A percentile compares a stretch with the other conserved stretches of the same genome.
Conservation (phyloP, 306 rosid genomes). For the Rosa rugosa region DNA sequence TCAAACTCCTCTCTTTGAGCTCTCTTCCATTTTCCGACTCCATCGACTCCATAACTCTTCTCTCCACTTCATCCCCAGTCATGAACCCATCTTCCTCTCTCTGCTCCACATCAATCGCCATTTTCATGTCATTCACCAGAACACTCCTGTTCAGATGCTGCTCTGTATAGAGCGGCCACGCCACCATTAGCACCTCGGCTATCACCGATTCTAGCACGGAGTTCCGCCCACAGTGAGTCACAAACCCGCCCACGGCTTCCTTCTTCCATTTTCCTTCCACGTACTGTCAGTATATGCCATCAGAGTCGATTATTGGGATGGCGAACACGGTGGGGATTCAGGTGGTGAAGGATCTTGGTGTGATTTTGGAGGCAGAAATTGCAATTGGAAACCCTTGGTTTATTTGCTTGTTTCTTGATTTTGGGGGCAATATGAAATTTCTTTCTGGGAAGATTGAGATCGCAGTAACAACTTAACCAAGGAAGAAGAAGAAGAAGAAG, state of each 20-base stretch:
- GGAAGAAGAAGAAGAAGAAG: too few species aligned
- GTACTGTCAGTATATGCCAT: too few species aligned
- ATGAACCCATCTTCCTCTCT: slow-evolving; percentile 38
- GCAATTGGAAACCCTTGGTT: too few species aligned
- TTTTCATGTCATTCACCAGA: slow-evolving; percentile 30
- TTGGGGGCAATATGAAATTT: too few species aligned
- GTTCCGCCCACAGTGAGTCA: slow-evolving; percentile 47
- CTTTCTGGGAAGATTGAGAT: too few species aligned
- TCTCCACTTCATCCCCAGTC: slow-evolving; percentile 29
- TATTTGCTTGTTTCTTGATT: too few species aligned
- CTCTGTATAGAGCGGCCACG: slow-evolving; percentile 46
- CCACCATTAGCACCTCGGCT: slow-evolving; percentile 34
- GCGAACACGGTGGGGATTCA: too few species aligned
- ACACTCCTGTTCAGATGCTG: slow-evolving; percentile 36
- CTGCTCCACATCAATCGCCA: slow-evolving; percentile 35
- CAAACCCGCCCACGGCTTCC: slow-evolving; percentile 36
- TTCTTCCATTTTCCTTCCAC: neutral
- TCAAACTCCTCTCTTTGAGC: slow-evolving; percentile 25
- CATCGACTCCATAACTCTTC: slow-evolving; percentile 34
- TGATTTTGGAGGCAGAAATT: too few species aligned
- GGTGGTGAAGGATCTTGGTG: too few species aligned
- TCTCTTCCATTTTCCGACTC: slow-evolving; percentile 29
- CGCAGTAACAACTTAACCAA: too few species aligned
- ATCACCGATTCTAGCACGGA: slow-evolving; percentile 38
- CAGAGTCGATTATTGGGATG: too few species aligned